Percentiles rank a stretch among this genome's conserved stretches.
Conservation (phyloP, 495 filamentous ascomycete species). For the Neurospora sp. region DNA sequence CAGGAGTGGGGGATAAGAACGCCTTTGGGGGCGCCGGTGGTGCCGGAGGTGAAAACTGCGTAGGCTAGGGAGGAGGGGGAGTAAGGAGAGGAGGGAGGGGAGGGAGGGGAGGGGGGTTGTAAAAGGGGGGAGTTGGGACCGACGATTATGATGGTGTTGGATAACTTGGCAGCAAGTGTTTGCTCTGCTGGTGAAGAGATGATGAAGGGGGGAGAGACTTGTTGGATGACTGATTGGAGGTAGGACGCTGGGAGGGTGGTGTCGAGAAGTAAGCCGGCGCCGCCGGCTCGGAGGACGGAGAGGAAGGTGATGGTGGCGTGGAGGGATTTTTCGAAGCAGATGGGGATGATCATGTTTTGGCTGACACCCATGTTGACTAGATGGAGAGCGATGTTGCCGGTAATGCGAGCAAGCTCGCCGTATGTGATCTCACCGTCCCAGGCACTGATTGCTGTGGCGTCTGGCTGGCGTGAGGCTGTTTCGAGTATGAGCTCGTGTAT, state of each 20-base stretch:
- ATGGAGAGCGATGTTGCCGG: constrained; percentile 29
- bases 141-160: not conserved
- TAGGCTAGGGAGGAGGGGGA: constrained; percentile 32
- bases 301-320: constrained; percentile 39
- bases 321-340: constrained; percentile 46
- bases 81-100: not conserved
- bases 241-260: constrained; percentile 42
- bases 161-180: constrained; percentile 7
- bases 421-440: constrained; percentile 55
- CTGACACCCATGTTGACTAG: constrained; percentile 30
- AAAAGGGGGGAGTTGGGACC: not conserved
- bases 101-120: not conserved
- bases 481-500: constrained; percentile 32
- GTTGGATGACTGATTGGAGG: constrained; percentile 23
- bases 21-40: constrained; percentile 33
- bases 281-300: constrained; percentile 42
- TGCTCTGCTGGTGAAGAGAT: constrained; percentile 39
- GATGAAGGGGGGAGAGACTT: constrained; percentile 24
- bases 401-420: constrained; percentile 32
- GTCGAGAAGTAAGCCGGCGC: constrained; percentile 49
- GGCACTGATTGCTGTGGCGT: constrained; percentile 20
- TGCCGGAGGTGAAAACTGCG: constrained; percentile 48
- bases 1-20: constrained; percentile 34
- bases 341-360: constrained; percentile 40
- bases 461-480: constrained; percentile 29